These are phyloP conservation scores for Pilasporangium apinafurcum DNA, from an alignment of 352 stramenopile species.

Conservation along the genomic window DNA sequence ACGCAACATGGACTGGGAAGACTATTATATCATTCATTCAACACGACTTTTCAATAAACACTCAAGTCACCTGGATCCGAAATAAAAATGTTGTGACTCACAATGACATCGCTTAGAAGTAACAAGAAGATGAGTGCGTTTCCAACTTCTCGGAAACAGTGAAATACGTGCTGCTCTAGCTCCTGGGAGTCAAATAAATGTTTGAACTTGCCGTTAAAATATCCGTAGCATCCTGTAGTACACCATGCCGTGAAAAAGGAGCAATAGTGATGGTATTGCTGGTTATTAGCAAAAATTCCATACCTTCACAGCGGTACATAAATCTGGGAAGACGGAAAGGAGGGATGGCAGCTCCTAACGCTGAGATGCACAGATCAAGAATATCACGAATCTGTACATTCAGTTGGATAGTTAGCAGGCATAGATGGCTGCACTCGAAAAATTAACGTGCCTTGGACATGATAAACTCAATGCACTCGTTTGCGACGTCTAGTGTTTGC, in stretches of 20 bases:
- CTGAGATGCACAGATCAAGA: slow-evolving; percentile 60
- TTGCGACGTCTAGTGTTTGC: slow-evolving; percentile 22
- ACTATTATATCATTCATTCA: too few relatives aligned
- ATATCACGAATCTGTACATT: slow-evolving; percentile 51
- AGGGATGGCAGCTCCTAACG: slow-evolving; percentile 66
- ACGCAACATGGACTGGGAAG: too few relatives aligned
- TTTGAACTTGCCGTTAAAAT: slow-evolving; percentile 81
- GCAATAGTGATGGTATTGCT: too few relatives aligned
- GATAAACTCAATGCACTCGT: slow-evolving; percentile 23
- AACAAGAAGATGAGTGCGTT: slow-evolving; percentile 67
- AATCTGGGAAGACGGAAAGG: slow-evolving; percentile 67
- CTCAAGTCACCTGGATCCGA: not conserved
- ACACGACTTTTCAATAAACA: too few relatives aligned
- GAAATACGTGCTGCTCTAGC: slow-evolving; percentile 77
- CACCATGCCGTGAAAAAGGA: slow-evolving; percentile 1
- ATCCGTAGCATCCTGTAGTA: slow-evolving; percentile 54
- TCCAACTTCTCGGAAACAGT: slow-evolving; percentile 72
- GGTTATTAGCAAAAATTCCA: not conserved
- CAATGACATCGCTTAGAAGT: slow-evolving; percentile 25
- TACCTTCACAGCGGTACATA: slow-evolving; percentile 57
- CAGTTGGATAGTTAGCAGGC: not conserved
- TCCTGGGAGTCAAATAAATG: slow-evolving; percentile 73
- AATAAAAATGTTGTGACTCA: slow-evolving; percentile 5
- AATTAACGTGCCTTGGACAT: slow-evolving; percentile 21
- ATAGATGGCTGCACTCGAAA: not conserved